These are phyloP conservation scores for Xylariaceae sp. DNA, from an alignment of 2,329 filamentous ascomycete genomes.

Conservation along the genomic window DNA sequence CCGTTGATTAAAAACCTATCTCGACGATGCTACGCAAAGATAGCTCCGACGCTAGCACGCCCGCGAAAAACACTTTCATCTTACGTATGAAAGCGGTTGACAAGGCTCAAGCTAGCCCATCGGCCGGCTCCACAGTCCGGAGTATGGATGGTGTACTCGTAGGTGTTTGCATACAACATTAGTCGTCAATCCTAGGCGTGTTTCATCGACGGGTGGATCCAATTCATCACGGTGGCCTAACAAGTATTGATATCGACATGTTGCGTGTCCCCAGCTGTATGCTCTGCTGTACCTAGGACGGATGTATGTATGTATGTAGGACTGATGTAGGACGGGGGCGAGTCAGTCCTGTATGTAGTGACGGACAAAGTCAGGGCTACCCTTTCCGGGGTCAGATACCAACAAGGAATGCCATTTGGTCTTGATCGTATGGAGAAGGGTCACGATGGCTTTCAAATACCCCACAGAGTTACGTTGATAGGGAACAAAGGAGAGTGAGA, in stretches of 20 bases:
- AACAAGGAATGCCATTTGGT: not conserved
- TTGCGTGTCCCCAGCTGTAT: slow-evolving; percentile 9
- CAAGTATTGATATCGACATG: slow-evolving; percentile 8
- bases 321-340: not conserved
- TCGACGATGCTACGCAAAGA: not conserved
- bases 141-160: no score
- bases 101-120: not conserved
- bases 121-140: not conserved
- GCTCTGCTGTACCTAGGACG: no score
- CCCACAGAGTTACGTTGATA: slow-evolving; percentile 16
- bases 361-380: not conserved
- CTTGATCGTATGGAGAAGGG: not conserved
- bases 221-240: slow-evolving; percentile 3
- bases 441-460: not conserved
- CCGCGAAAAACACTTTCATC: not conserved
- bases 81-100: no score
- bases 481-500: slow-evolving; percentile 14
- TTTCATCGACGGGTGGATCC: slow-evolving; percentile 19
- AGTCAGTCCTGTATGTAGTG: no score
- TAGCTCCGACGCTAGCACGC: not conserved
- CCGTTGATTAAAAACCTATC: not conserved
- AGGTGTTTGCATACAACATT: not conserved
- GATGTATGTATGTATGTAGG: no score
- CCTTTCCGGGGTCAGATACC: not conserved
- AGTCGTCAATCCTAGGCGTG: slow-evolving; percentile 1